Base-by-base conservation (phyloP, 345 rosid species). In the Populus davidiana region DNA sequence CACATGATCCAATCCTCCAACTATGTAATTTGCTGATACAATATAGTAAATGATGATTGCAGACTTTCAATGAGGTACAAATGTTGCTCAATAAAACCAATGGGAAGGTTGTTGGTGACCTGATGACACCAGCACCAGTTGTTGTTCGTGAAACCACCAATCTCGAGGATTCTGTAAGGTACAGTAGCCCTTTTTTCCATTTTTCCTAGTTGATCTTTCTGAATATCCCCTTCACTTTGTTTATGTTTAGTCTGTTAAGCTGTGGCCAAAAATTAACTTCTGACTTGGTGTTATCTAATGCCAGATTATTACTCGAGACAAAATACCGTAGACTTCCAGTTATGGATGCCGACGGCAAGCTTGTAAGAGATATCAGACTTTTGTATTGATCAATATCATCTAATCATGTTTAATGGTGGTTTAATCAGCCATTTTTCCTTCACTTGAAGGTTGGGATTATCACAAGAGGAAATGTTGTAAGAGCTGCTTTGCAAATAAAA, bases 311-410 rank as follows among this genome's bases (percentile, higher is more conserved):
- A 85, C 94, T 92, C 0, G 94, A 91, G 88, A 94, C 98, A 56
- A 94, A 94, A 77, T 93, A 91, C 64, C 97, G 99, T 5, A 81
- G 99, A 63, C 99, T 95, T 75, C 99, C 99, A 6, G 99, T 93
- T 71, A 98, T 95, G 68, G 93, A 93, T 83, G 84, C 85, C 39
- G 88, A 88, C 7, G 98, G 97, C 38, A 93, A 90, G 79, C 91
- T 95, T 91, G 99, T 93, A 85, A 90, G 89, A 52, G 29, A 54
- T 35, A 27, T 18, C 47, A 43, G 4, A 47, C 23, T 25, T 68
- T 70, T 36, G 2, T n/a, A 27, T 5, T 17, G 36, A 39, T 47
- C 31, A 20, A 4, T 43, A 70, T 67, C 33, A 49, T 59, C 56
- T 43, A 1, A 11, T 20, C 67, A 16, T 54, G 33, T n/a, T 41